Evolutionary conservation across 176 grass and related monocot genomes (phyloP), one percentile per base, ranked within the genome.

Genomic region (Juncus inflexus): DNA sequence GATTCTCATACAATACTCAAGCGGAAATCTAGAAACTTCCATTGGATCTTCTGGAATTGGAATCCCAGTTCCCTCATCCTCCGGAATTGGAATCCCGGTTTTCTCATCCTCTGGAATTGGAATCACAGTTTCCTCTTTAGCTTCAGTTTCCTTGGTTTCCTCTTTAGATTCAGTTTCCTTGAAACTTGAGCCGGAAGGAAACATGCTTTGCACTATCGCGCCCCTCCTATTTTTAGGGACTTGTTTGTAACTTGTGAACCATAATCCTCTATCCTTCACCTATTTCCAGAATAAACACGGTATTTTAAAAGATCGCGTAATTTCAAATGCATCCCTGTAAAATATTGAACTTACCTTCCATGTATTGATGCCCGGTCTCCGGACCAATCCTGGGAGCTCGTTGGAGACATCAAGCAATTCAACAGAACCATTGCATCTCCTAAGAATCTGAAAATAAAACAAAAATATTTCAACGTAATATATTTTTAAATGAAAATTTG

Each of bases 1-100:
- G 65, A 97, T 97, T 83, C 94, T 86, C 88, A 97, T 86, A 65
- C 88, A 97, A 39, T n/a, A 68, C 77, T 86, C 80, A 42, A 97
- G 85, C 0, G 80, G 94, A 37, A 86, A 87, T 64, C 74, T 61
- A 41, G 94, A 97, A 79, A 86, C 54, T 67, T 96, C 94, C 49
- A 71, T 59, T 71, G 52, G 50, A 74, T 70, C 70, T 49, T 74
- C 50, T 54, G 35, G 55, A 67, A 71, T 40, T 15, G 40, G 16
- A 58, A 42, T 70, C 8, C 43, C 43, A 67, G 65, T 50, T 54
- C 77, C 53, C 47, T 66, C 75, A 74, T 70, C 70, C 52, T 74
- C 50, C 54, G 35, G 55, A 67, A 71, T 40, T 15, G 40, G 16
- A 58, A 42, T 70, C 8, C 43, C 43, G 64, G 65, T 50, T 54